Conservation (phyloP, 2,329 filamentous ascomycete genomes). For the Waltergamsia citrina region DNA sequence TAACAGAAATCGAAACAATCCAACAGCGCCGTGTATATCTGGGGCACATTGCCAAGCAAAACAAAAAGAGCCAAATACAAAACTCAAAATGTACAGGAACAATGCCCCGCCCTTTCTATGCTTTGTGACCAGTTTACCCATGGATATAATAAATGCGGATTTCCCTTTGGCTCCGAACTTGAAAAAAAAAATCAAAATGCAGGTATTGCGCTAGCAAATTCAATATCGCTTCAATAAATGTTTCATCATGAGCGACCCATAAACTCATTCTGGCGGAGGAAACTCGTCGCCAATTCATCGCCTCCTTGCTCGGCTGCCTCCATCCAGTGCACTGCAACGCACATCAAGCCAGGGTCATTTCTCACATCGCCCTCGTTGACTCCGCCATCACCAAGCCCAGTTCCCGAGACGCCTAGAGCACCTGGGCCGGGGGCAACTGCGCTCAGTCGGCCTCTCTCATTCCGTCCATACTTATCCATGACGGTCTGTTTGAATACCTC, state of each 20-base stretch:
- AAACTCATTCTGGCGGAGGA: constrained; percentile 58
- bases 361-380: constrained; percentile 40
- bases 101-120: no score
- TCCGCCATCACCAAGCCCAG: constrained; percentile 12
- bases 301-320: constrained; percentile 78
- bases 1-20: no score
- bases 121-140: no score
- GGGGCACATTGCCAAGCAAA: no score
- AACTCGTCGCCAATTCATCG: constrained; percentile 74
- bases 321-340: constrained; percentile 96
- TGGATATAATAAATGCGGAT: no score
- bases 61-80: no score
- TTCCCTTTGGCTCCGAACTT: no score
- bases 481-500: constrained; percentile 88
- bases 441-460: constrained; percentile 15
- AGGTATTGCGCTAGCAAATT: background rate
- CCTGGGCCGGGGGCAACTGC: constrained; percentile 10
- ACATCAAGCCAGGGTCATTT: constrained; percentile 83
- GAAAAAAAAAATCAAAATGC: background rate
- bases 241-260: constrained; percentile 3
- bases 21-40: no score
- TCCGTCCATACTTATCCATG: constrained; percentile 57
- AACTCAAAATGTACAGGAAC: no score
- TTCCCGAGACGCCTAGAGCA: constrained; percentile 13
- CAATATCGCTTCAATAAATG: no score